Base-by-base conservation (phyloP, 768 basidiomycete genomes). In the Lanmaoa rubissima region DNA sequence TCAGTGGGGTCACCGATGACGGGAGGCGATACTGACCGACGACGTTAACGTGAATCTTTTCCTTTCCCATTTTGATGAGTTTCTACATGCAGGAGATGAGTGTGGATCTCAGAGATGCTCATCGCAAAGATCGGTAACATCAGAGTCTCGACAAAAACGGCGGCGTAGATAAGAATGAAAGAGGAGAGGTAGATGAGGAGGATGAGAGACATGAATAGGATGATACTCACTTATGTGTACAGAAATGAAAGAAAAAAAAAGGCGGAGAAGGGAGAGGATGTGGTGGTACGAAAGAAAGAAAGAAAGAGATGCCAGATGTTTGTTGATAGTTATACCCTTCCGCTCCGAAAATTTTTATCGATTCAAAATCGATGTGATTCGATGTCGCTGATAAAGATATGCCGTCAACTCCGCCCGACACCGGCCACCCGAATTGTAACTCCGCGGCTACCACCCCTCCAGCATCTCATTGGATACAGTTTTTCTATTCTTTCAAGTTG, bases 11-110 rank as follows among this genome's bases (percentile, higher is more conserved):
- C 11, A 41, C 1, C 19, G 31, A 54, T 54, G 44, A 58, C 48
- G 56, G 61, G 52, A 59, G 63, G 69, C 57, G 69, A 48, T 52
- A 79, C 90, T 61, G 54, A 92, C 91, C 94, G 78, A 95, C 94
- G 79, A 95, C 94, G 87, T 96, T 96, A 84, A 97, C 86, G 87
- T 97, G 94, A 69, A 68, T 78, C 82, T 94, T 94, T 65, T 94
- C 93, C 82, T 94, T 94, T 87, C 92, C 93, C 93, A 93, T 94
- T 86, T 85, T 86, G 67, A 69, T 67, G 73, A 76, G 75, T 74
- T 83, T 83, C 81, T 82, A 63, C 28, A 53, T 24, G 50, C 19
- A 60, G 31, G 28, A 21, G 4, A 48, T 73, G 24, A 66, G 59
- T 35, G 60, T 35, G n/a, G 19, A 24, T 31, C 13, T 21, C 31